These are phyloP conservation scores for Suhomyces anneliseae DNA, from an alignment of 1,139 yeast genomes.

Conservation along the genomic window DNA sequence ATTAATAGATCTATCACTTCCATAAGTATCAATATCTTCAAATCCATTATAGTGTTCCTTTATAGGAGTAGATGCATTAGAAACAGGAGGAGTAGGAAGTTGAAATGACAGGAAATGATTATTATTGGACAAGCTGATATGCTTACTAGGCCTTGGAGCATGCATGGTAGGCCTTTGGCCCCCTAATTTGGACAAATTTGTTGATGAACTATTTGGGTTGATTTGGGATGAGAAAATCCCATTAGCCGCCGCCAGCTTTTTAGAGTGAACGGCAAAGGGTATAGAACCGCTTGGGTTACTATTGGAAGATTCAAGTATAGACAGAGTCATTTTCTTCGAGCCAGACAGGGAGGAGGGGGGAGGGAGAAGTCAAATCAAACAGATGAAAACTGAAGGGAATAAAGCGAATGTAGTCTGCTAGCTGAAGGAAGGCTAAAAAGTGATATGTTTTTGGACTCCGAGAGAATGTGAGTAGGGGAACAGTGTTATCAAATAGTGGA, in stretches of 20 bases:
- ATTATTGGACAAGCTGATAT: slow-evolving; percentile 17
- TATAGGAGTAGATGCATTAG: slow-evolving; percentile 36
- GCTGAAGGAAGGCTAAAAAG: not conserved
- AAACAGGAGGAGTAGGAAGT: slow-evolving; percentile 40
- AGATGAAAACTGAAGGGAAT: not conserved
- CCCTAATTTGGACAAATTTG: slow-evolving; percentile 20
- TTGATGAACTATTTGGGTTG: slow-evolving; percentile 30
- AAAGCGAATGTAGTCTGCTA: not conserved
- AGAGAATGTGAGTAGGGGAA: not conserved
- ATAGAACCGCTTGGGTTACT: not conserved
- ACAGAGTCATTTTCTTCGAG: not conserved
- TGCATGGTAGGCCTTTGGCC: slow-evolving; percentile 11
- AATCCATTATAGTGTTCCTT: slow-evolving; percentile 11
- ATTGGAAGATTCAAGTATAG: not conserved
- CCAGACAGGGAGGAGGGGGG: not conserved
- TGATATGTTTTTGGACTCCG: not conserved
- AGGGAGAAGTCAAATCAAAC: too few relatives aligned
- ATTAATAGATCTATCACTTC: not conserved
- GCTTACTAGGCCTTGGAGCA: slow-evolving; percentile 20
- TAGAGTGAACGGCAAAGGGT: not conserved
- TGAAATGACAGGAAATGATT: slow-evolving; percentile 15
- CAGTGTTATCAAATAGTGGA: not conserved
- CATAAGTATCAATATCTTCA: not conserved
- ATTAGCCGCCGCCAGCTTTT: not conserved
- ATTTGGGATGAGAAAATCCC: slow-evolving; percentile 7